A percentile compares a stretch with the other conserved stretches of the same genome.
These are phyloP conservation scores for Skeletonema marinoi DNA, from an alignment of 108 stramenopile genomes.

Conservation along the genomic window DNA sequence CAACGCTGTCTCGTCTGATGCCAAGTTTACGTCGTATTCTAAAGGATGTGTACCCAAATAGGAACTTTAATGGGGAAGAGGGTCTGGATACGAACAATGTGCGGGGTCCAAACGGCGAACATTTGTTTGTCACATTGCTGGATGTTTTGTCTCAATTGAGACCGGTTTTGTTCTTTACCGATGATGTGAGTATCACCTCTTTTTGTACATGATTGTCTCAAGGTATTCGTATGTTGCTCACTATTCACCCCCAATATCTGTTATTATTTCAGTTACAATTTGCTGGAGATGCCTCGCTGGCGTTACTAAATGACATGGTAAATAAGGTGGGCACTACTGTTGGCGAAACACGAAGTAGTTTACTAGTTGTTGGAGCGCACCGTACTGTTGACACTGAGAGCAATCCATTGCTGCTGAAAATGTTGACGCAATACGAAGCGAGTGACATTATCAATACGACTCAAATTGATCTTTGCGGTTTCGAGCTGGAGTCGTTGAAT, in stretches of 20 bases:
- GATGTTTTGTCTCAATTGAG: constrained; percentile 15
- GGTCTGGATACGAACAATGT: not conserved
- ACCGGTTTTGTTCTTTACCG: constrained; percentile 17
- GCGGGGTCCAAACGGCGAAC: not conserved
- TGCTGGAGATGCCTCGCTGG: constrained; percentile 15
- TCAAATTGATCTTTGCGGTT: not conserved
- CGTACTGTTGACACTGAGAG: not conserved
- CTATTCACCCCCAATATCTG: not conserved
- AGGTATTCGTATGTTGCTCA: not conserved
- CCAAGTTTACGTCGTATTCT: constrained; percentile 11
- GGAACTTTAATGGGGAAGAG: not conserved
- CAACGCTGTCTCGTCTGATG: constrained; percentile 6
- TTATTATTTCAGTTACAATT: constrained; percentile 15
- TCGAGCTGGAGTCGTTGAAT: constrained; percentile 12
- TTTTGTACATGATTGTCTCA: not conserved
- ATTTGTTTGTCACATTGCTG: constrained; percentile 8
- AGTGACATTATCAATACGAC: not conserved
- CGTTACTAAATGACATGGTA: constrained; percentile 5
- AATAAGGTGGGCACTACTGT: not conserved
- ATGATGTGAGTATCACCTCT: constrained; percentile 19
- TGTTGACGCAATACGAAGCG: constrained; percentile 3
- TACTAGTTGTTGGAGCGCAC: constrained; percentile 3
- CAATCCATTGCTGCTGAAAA: not conserved
- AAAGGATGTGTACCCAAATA: not conserved
- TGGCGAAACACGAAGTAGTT: not conserved